phyloP scores from a whole-genome alignment of 2,329 filamentous ascomycete species.

The Aspergillus piperis region DNA sequence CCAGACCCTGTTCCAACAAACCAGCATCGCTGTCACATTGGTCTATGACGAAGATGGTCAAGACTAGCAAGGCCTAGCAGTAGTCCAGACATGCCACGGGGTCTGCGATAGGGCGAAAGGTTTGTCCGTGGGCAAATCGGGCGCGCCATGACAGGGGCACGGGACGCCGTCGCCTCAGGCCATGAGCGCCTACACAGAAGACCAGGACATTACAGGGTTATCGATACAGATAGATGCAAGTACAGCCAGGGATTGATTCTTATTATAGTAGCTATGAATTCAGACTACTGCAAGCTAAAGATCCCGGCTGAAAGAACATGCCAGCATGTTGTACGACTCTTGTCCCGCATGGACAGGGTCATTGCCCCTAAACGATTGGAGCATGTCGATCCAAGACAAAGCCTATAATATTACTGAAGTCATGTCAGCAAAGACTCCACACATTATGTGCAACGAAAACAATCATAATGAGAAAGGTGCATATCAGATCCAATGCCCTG shows the following conservation, averaged over 20 bases:
- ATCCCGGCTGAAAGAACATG: not conserved
- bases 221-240: not conserved
- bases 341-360: not conserved
- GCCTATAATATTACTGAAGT: not conserved
- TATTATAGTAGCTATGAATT: slow-evolving; percentile 12
- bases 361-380: not conserved
- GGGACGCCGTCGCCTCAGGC: not conserved
- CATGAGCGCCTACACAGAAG: not conserved
- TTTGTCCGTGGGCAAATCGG: not conserved
- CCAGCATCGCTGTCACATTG: slow-evolving; percentile 19
- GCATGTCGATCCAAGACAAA: not conserved
- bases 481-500: slow-evolving; percentile 57
- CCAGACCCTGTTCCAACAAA: slow-evolving; percentile 11
- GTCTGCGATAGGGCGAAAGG: not conserved
- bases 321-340: not conserved
- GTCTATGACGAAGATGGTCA: slow-evolving; percentile 5
- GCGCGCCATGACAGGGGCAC: not conserved
- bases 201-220: not conserved
- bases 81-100: slow-evolving; percentile 11
- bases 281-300: slow-evolving; percentile 22
- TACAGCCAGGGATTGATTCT: not conserved
- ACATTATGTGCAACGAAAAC: not conserved
- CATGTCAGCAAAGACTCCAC: slow-evolving; percentile 17
- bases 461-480: slow-evolving; percentile 5
- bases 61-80: slow-evolving; percentile 8